Evolutionary conservation across 495 filamentous ascomycete species (phyloP), one percentile per base, ranked within the genome.

Genomic region (Delitschia confertaspora): DNA sequence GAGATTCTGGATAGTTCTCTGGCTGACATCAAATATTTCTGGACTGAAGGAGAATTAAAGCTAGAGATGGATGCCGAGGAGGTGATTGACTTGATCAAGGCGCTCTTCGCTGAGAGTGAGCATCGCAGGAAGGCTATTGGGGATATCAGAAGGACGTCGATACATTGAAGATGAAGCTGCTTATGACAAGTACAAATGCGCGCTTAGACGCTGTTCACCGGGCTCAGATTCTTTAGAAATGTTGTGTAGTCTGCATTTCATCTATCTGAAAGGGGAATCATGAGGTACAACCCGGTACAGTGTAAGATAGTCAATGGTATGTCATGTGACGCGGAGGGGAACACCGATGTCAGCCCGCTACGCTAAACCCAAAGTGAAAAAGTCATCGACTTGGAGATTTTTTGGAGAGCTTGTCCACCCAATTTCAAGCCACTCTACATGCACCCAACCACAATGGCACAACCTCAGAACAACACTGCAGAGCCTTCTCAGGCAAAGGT

Each of bases 1-100:
- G 85, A 93, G 58, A 85, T 99, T 37, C 64, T 99, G 37, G 87
- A 96, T 62, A 88, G 84, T 53, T 85, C 83, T 39, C 67, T 96
- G 31, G 81, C 76, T 38, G 89, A 99, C 51, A 89, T 99, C 50
- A 78, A 78, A 57, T 94, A 75, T 56, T 62, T 95, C 36, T 96
- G 88, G 85, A 68, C 76, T 33, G 88, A 95, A 55, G 84, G 84
- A 33, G 84, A 88, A 55, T 62, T 95, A 38, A 79, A 79, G 54
- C 54, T 91, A 42, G 86, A 93, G 49, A 95, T 94, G 61, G 76
- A 79, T 11, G 69, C 68, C 3, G 85, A 84, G 31, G 91, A 95
- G 66, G 75, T 96, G 27, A 68, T 93, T 14, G 91, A 96, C 52
- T 54, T 99, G 63, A 82, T 99, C 34, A 69, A 80, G 50, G 79